These are phyloP conservation scores for Meyerozyma sp. DNA, from an alignment of 1,139 yeast genomes.

Conservation along the genomic window DNA sequence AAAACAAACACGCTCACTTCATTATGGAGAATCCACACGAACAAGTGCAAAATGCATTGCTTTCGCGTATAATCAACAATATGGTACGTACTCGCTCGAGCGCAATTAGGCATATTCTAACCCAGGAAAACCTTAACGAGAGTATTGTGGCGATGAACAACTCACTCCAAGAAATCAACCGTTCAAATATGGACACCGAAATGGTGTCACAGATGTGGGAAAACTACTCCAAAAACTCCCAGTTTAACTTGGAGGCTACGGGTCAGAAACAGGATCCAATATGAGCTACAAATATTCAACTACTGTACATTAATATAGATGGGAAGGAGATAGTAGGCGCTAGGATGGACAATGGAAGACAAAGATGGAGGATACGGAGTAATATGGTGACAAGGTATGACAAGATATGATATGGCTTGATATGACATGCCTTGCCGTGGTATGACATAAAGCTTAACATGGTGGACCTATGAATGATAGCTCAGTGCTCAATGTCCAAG, in stretches of 20 bases:
- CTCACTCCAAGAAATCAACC: conserved; percentile 55
- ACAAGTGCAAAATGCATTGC: conserved; percentile 72
- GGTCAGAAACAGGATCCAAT: conserved; percentile 57
- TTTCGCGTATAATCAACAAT: conserved; percentile 71
- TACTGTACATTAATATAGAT: neutral
- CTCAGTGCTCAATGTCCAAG: too few species aligned
- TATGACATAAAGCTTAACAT: neutral
- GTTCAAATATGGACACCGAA: conserved; percentile 66
- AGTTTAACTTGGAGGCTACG: conserved; percentile 69
- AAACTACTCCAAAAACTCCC: conserved; percentile 65
- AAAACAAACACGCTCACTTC: neutral
- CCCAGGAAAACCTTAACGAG: conserved; percentile 63
- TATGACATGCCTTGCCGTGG: too few species aligned
- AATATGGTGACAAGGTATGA: too few species aligned
- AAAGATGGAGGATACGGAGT: too few species aligned
- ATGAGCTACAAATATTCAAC: conserved; percentile 10
- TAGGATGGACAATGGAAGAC: too few species aligned
- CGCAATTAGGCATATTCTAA: neutral
- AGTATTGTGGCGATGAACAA: conserved; percentile 62
- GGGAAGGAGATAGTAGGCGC: too few species aligned
- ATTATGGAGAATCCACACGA: conserved; percentile 87
- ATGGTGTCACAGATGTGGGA: conserved; percentile 80
- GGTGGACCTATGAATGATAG: neutral
- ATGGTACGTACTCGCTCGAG: conserved; percentile 46
- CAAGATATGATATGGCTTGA: too few species aligned